Evolutionary conservation across 1,139 yeast genomes (phyloP), one percentile per base, ranked within the genome.

Genomic region (Taphrina sp.): DNA sequence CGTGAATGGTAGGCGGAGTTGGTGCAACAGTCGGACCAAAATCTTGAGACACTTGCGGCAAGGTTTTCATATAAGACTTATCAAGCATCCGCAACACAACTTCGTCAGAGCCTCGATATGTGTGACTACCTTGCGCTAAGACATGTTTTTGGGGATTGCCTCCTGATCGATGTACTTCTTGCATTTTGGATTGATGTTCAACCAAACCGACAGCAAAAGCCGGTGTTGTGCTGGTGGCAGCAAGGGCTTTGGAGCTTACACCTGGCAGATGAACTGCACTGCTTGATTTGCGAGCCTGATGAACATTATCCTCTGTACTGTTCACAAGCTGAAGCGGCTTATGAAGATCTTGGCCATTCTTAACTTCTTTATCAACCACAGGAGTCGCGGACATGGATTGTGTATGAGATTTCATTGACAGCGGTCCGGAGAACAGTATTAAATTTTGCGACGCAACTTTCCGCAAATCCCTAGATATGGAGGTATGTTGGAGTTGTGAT

Each of bases 31-130:
- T 60, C 5, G 23, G 35, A 24, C 36, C 46, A 17, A n/a, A n/a
- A 14, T 20, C 46, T 3, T 31, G 39, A 5, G 10, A 5, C 5
- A 28, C 22, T 2, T 24, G 34, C 2, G 73, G 67, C 0, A 77
- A 70, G 0, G 89, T 85, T 31, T 76, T 80, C 58, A 82, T 75
- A 17, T 74, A 73, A 35, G 82, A 73, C 12, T 73, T 75, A 8
- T 74, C 73, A 57, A 89, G 72, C 64, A 78, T 82, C 49, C 76
- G 76, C 58, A 79, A 67, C 34, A 89, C 79, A 59, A 77, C 81
- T 1, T 83, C 83, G 62, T 85, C 84, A 38, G 72, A 69, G 0
- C 95, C 96, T 0, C 70, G 72, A 64, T 85, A 86, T 61, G 84
- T 34, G 22, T 52, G 56, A 24, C 41, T 49, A 7, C 46, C 39